phyloP scores from a whole-genome alignment of 352 stramenopile species.

The Globisporangium cederbergense region DNA sequence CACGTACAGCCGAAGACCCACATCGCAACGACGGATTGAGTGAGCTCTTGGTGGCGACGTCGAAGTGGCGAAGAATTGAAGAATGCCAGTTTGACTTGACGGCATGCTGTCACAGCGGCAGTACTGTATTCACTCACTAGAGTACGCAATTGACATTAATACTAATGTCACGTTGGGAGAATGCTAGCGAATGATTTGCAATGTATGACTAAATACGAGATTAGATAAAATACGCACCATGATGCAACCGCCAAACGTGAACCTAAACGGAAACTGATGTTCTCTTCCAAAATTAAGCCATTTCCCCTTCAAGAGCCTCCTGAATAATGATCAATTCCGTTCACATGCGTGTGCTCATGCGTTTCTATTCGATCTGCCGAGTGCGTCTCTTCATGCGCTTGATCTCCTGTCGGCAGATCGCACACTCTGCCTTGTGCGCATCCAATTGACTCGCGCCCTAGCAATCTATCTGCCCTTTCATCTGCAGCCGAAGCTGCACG shows the following conservation, averaged over 20 bases:
- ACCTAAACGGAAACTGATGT: neutral
- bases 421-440: neutral
- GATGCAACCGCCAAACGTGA: neutral
- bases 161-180: too few species aligned
- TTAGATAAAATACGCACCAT: neutral
- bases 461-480: slow-evolving; percentile 30
- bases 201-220: neutral
- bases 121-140: neutral
- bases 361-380: neutral
- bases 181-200: neutral
- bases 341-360: neutral
- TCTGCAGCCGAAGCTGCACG: slow-evolving; percentile 32
- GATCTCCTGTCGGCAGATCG: neutral
- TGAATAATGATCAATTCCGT: slow-evolving; percentile 1
- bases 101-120: neutral
- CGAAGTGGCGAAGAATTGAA: neutral
- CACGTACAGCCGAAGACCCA: slow-evolving; percentile 13
- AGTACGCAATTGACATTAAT: neutral
- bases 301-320: neutral
- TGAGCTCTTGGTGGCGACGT: neutral
- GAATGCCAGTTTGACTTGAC: neutral
- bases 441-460: neutral
- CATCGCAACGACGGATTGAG: neutral
- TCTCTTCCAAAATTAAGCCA: neutral
- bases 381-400: neutral